phyloP scores from a whole-genome alignment of 345 rosid species.

The Bretschneidera sinensis region DNA sequence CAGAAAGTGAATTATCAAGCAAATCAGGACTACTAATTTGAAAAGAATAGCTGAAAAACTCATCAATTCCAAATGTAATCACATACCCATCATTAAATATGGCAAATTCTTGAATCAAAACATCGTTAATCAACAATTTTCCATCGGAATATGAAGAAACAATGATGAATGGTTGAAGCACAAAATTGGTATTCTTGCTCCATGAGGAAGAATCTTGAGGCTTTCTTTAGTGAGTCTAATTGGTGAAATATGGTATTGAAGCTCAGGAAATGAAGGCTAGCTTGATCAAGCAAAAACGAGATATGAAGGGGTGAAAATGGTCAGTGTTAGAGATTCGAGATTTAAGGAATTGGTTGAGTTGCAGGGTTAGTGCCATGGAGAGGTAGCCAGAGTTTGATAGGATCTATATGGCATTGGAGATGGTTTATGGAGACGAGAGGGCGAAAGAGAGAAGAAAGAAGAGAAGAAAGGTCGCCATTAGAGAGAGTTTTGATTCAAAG shows the following conservation, averaged over 20 bases:
- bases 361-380: slow-evolving; percentile 42
- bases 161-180: slow-evolving; percentile 20
- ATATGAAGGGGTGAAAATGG: slow-evolving; percentile 40
- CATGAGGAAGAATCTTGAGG: slow-evolving; percentile 23
- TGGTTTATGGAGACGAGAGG: slow-evolving; percentile 13
- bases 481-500: not conserved
- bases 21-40: slow-evolving; percentile 7
- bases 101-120: slow-evolving; percentile 26
- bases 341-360: slow-evolving; percentile 22
- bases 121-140: slow-evolving; percentile 22
- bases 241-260: slow-evolving; percentile 35
- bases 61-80: slow-evolving; percentile 29
- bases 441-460: slow-evolving; percentile 12
- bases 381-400: slow-evolving; percentile 37
- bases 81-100: slow-evolving; percentile 27
- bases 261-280: slow-evolving; percentile 31
- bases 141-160: slow-evolving; percentile 15
- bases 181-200: slow-evolving; percentile 34
- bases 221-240: slow-evolving; percentile 17
- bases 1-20: no score
- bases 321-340: slow-evolving; percentile 28
- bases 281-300: slow-evolving; percentile 23
- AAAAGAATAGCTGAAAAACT: slow-evolving; percentile 23
- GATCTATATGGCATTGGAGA: slow-evolving; percentile 24
- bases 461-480: slow-evolving; percentile 6